Base-by-base conservation (phyloP, 2,329 filamentous ascomycete genomes). In the Botrytis galanthina region DNA sequence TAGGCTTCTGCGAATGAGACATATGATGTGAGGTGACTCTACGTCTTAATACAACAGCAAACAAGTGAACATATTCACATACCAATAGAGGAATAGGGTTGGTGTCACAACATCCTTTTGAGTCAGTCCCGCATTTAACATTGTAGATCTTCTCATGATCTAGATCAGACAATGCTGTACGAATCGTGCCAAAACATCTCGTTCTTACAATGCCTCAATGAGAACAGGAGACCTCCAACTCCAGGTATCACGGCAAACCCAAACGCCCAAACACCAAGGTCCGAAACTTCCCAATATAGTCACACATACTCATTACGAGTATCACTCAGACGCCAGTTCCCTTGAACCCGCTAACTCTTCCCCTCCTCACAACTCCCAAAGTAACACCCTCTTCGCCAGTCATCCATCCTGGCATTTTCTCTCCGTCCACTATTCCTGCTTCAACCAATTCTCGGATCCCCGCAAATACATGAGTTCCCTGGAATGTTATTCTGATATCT, bases 321-420 rank as follows among this genome's bases (percentile, higher is more conserved):
- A 26, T 26, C 18, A 42, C 10, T 70, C 51, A 73, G n/a, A 73
- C 14, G 1, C 87, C 87, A 1, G 87, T 87, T 8, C 88, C 88
- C 75, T 86, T 89, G 78, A 87, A 83, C 1, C 87, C 88, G 61
- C 83, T 83, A 78, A 94, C 89, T 75, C 90, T 86, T 3, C 93
- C 93, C 74, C 89, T 82, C 76, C 86, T 87, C 6, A 97, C 89
- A 42, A 89, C 87, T 0, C 93, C 92, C 54, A 90, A 86, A 71
- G 92, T 96, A 8, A 96, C 90, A 0, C 91, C 92, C 62, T 94
- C 92, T 79, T 97, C 94, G 2, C 94, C 94, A 1, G 93, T 96
- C 91, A 97, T 91, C 93, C 94, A 97, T 0, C 92, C 92, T 0
- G 94, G 94, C 92, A 97, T 95, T 72, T 85, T 88, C 78, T 90